Base-by-base conservation (phyloP, 768 basidiomycete species). In the Russula earlei region DNA sequence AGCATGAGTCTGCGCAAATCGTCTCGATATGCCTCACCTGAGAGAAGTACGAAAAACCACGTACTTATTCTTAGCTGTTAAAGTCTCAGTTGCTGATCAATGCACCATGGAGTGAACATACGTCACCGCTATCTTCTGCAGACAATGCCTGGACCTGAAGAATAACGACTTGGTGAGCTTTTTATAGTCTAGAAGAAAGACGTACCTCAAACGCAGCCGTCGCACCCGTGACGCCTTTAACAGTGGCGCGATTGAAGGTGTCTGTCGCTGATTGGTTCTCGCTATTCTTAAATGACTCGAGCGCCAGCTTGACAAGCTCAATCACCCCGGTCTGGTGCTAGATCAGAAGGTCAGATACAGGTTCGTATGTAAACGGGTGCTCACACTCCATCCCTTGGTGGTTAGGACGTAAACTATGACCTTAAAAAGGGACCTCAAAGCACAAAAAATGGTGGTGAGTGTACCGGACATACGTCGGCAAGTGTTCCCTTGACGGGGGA, bases 51-150 rank as follows among this genome's bases (percentile, higher is more conserved):
- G 38, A 20, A 17, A 31, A 31, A 31, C 10, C 3, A 52, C 55
- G 24, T 45, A 57, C 56, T 38, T 57, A 52, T 57, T 20, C 25
- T 48, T 29, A 57, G 40, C 56, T 57, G 27, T 46, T 14, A 36
- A 22, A 5, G 2, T 47, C 19, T 27, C 31, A 36, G 20, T 2
- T 5, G 9, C 5, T 1, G 19, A 19, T 41, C 11, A 55, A 22
- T n/a, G 17, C 12, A 24, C 15, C 24, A n/a, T 10, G 45, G 46
- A 42, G n/a, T 11, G 40, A 22, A 52, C 56, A 15, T 48, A 57
- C 56, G 19, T 52, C 40, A 34, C 51, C 56, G 24, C 19, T 52
- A 19, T 57, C 38, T 8, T 57, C 56, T 22, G n/a, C 38, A 6
- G 56, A 52, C 44, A 57, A 29, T 17, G 40, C 42, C 40, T 57